phyloP scores from a whole-genome alignment of 495 filamentous ascomycete genomes.

The Lichina pygmaea region DNA sequence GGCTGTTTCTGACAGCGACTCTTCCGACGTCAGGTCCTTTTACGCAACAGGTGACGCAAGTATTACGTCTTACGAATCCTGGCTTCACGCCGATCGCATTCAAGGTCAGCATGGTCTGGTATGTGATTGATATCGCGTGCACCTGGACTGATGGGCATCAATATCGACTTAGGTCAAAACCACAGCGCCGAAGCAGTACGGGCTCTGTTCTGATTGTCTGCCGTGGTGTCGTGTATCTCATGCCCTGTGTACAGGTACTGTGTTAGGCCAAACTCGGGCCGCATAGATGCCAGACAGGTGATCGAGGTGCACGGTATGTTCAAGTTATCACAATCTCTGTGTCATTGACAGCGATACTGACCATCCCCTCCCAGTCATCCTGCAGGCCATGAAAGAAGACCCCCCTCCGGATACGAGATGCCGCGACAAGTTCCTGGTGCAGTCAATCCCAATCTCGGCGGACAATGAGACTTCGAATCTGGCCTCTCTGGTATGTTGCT shows the following conservation, averaged over 20 bases:
- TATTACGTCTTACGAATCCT: slow-evolving; percentile 53
- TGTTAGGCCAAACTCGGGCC: slow-evolving; percentile 87
- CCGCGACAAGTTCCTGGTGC: slow-evolving; percentile 94
- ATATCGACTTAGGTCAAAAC: slow-evolving; percentile 57
- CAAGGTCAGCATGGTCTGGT: slow-evolving; percentile 35
- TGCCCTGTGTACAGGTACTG: slow-evolving; percentile 43
- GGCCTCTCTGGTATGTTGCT: slow-evolving; percentile 41
- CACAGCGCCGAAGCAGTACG: slow-evolving; percentile 95
- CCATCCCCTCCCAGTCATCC: slow-evolving; percentile 32
- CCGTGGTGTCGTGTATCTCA: background rate
- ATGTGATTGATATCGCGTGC: background rate
- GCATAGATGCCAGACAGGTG: slow-evolving; percentile 63
- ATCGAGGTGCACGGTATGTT: slow-evolving; percentile 77
- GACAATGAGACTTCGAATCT: slow-evolving; percentile 64
- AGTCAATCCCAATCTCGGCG: slow-evolving; percentile 61
- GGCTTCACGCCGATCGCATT: slow-evolving; percentile 66
- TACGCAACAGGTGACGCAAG: slow-evolving; percentile 67
- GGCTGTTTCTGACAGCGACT: slow-evolving; percentile 1
- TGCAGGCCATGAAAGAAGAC: slow-evolving; percentile 94
- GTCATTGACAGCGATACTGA: background rate
- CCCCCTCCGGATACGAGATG: slow-evolving; percentile 65
- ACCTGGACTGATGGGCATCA: background rate
- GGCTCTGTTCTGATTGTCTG: background rate
- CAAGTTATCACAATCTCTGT: background rate
- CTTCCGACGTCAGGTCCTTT: slow-evolving; percentile 43